Percentiles rank a stretch among this genome's conserved stretches.
Evolutionary conservation across 306 rosid genomes (phyloP).

Genomic region (Casuarina cunninghamiana): DNA sequence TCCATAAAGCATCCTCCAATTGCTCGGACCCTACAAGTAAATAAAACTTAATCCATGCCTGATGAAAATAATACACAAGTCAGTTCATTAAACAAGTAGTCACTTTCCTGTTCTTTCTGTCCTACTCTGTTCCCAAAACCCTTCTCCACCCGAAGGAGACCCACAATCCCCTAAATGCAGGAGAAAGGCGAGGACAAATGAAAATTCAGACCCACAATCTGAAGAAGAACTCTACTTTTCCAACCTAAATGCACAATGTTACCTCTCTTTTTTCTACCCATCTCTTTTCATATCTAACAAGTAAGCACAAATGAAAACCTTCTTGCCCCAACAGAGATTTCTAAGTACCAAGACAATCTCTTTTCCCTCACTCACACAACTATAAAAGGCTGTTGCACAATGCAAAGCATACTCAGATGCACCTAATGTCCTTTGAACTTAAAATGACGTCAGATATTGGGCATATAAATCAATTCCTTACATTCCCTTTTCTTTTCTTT

Average conservation of each 20-base stretch:
- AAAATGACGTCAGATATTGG: not conserved
- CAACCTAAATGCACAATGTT: not conserved
- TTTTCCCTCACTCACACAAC: not conserved
- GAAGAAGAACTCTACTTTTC: too few relatives aligned
- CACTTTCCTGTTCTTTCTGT: not conserved
- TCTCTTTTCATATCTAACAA: not conserved
- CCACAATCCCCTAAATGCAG: not conserved
- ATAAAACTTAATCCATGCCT: constrained; percentile 6
- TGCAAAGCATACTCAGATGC: not conserved
- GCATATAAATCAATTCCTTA: not conserved
- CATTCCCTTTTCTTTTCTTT: not conserved
- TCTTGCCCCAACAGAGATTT: not conserved
- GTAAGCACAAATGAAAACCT: not conserved
- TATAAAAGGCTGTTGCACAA: not conserved
- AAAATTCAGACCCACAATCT: too few relatives aligned
- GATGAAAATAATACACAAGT: not conserved
- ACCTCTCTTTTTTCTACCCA: not conserved
- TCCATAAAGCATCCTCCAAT: constrained; percentile 91
- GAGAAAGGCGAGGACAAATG: not conserved
- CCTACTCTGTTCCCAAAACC: not conserved
- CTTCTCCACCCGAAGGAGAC: not conserved
- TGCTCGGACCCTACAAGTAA: constrained; percentile 62
- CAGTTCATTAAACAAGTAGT: not conserved
- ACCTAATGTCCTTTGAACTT: not conserved
- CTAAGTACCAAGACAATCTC: not conserved